Base-by-base conservation (phyloP, 2,329 filamentous ascomycete species). In the Colletotrichum sp. region DNA sequence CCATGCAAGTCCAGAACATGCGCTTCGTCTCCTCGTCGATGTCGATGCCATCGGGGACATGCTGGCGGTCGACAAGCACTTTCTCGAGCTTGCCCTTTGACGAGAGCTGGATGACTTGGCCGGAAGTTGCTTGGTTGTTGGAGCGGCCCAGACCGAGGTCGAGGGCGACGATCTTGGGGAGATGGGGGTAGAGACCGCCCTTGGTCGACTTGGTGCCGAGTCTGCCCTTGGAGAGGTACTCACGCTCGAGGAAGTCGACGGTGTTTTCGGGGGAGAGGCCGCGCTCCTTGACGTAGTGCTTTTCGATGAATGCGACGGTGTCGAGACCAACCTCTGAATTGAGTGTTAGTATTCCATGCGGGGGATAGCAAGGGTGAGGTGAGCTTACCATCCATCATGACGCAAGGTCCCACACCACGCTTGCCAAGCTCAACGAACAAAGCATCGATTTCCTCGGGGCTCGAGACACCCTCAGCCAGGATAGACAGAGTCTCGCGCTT, bases 1-100 rank as follows among this genome's bases (percentile, higher is more conserved):
- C 89, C 89, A 90, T 90, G 78, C 83, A 85, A 5, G 88, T 89
- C 88, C 88, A 90, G 79, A 88, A 90, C 24, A 90, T 83, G 39
- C 84, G 83, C 4, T 81, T 80, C 1, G 76, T 79, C 0, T 77
- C 64, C 1, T 77, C 66, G 21, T 83, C 84, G 5, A 88, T 80
- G 18, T 84, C 84, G 16, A 90, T 84, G 1, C 89, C 88, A 68
- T 90, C 88, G 3, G 88, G 88, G 7, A 86, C 80, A 55, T 71
- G 60, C 21, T 83, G 80, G 16, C 77, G 52, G 24, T 73, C 67
- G 21, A 83, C 78, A 1, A 86, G 63, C 0, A 80, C 76, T 5
- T 77, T 76, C 44, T 78, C 59, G 4, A 78, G 73, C 65, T 65
- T 72, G 57, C 80, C 78, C 16, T 81, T 79, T 1, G 78, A 66